Evolutionary conservation across 164 flowering plant species (phyloP), one percentile per base, ranked within the genome.

Genomic region (Aristolochia californica): DNA sequence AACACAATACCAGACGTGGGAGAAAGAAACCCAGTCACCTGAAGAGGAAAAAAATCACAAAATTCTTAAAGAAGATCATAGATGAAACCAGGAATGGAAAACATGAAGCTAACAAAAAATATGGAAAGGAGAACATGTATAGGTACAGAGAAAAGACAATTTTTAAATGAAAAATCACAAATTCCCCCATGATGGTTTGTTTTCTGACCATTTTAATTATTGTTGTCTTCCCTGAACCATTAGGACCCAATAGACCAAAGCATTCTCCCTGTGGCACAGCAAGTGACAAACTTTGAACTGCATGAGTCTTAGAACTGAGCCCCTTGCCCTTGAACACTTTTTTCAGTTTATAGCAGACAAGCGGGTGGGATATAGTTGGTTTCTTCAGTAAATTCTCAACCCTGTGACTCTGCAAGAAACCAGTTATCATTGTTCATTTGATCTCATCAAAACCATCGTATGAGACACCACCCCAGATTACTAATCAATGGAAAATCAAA

Each of bases 171-270:
- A 34, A 2, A 34, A 3, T 34, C 40, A 34, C 40, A 34, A 34
- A 34, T 34, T 34, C 40, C 40, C 7, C 7, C 10, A 34, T 34
- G 40, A 34, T 8, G 1, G 10, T 34, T 34, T 34, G 40, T 34
- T 34, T n/a, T 34, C 40, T 11, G 40, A 34, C 97, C 97, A 83
- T 87, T 68, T 67, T 79, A 55, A 89, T 84, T 45, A 84, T 83
- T 28, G 97, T 78, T 24, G 97, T 89, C 69, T 89, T 89, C 21
- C 97, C 97, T 7, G 97, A 87, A 60, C 97, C 97, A 73, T 87
- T 87, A 7, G 97, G 97, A 59, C 97, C 97, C 50, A 89, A 87
- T 85, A 89, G 78, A 47, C 97, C 97, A 67, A 89, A 89, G 76
- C 97, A 87, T 64, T 83, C 97, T 53, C 88, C 90, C 55, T 58